phyloP scores from a whole-genome alignment of 2,329 filamentous ascomycete species.

The Thielaviopsis ethacetica region DNA sequence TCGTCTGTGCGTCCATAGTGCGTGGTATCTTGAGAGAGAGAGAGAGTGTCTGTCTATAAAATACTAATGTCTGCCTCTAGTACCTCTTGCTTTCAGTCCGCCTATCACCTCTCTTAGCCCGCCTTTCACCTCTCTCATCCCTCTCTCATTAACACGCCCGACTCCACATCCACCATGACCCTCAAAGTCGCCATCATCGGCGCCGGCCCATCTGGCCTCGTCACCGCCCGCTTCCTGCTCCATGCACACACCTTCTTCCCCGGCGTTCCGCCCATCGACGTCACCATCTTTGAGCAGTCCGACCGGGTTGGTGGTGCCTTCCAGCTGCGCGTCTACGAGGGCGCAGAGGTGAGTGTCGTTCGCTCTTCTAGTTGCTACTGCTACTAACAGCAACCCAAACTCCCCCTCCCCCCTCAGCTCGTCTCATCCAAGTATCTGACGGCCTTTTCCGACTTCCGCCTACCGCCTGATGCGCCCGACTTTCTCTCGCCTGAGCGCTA shows the following conservation, averaged over 20 bases:
- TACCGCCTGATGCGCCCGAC: conserved; percentile 25
- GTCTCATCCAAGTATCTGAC: conserved; percentile 35
- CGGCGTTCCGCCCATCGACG: conserved; percentile 22
- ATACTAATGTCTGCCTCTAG: no score
- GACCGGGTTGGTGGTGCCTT: conserved; percentile 30
- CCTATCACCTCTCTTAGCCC: no score
- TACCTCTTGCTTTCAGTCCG: no score
- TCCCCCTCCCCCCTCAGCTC: conserved; percentile 17
- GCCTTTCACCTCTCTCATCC: no score
- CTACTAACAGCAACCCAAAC: no score
- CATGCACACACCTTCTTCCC: conserved; percentile 23
- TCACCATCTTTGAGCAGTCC: conserved; percentile 28
- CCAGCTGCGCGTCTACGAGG: conserved; percentile 29
- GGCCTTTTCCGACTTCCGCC: conserved; percentile 32
- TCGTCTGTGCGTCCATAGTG: no score
- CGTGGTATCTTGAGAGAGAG: no score
- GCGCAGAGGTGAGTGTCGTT: conserved; percentile 23
- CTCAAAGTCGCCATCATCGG: conserved; percentile 26
- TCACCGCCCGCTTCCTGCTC: conserved; percentile 24
- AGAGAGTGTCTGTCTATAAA: no score
- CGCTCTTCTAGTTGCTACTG: not conserved
- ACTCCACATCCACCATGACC: not conserved
- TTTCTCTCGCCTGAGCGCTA: conserved; percentile 26
- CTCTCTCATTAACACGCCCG: no score
- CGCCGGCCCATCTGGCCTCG: conserved; percentile 27